Percentiles rank a stretch among this genome's conserved stretches.
These are phyloP conservation scores for Canariomyces notabilis DNA, from an alignment of 2,329 filamentous ascomycete species.

Conservation along the genomic window DNA sequence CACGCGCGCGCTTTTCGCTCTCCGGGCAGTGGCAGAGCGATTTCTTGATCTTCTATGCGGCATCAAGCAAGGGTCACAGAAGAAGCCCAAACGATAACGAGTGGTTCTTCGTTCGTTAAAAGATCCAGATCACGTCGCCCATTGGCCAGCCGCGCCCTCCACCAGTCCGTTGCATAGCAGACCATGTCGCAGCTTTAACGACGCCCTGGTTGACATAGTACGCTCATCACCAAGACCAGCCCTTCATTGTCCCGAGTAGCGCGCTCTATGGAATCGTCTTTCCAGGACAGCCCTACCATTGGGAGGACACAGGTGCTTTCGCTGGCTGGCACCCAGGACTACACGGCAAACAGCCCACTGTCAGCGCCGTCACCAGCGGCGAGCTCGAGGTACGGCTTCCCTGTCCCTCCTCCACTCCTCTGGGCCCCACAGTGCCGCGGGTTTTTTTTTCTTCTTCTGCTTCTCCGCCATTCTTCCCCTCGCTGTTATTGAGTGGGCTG, in stretches of 20 bases:
- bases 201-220: constrained; percentile 36
- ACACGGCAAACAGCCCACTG: constrained; percentile 26
- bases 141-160: constrained; percentile 27
- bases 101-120: constrained; percentile 30
- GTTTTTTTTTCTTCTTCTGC: neutral
- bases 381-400: constrained; percentile 22
- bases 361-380: constrained; percentile 23
- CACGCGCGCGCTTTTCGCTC: neutral
- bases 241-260: constrained; percentile 17
- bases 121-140: constrained; percentile 32
- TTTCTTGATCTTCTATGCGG: constrained; percentile 36
- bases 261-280: constrained; percentile 21
- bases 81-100: constrained; percentile 36
- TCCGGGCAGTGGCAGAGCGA: neutral
- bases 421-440: constrained; percentile 1
- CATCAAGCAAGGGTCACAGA: constrained; percentile 43
- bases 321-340: constrained; percentile 19
- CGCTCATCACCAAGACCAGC: constrained; percentile 19
- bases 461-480: neutral
- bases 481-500: neutral
- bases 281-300: constrained; percentile 45
- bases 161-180: constrained; percentile 34
- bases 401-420: constrained; percentile 1
- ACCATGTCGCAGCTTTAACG: constrained; percentile 51
- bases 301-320: constrained; percentile 33